Base-by-base conservation (phyloP, 306 rosid species). In the Biancaea sappan region DNA sequence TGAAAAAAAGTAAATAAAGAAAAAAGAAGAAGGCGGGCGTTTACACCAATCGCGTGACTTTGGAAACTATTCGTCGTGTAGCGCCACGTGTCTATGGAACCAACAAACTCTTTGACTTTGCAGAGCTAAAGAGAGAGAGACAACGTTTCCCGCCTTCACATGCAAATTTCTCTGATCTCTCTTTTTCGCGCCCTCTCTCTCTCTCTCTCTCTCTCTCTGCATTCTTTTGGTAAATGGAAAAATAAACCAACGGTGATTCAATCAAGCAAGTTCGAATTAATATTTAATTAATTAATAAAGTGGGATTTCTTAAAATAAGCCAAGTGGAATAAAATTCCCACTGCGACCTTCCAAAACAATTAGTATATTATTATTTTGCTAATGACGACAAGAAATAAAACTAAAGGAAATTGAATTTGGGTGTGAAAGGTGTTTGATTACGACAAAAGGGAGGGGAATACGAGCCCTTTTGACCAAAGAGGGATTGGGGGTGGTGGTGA, bases 31-130 rank as follows among this genome's bases (percentile, higher is more conserved):
- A 18, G 4, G 58, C 8, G 69, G 69, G 53, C 4, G 34, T 63
- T 54, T 79, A 68, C 74, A 63, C 11, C 61, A 72, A 69, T 68
- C 69, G 85, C 85, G 86, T 83, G 89, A 83, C 60, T 25, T 71
- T 67, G 57, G 69, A 76, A 73, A 50, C 75, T 15, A 11, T 28
- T 81, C 66, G 88, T 86, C 87, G 66, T 77, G 72, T 79, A 71
- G 80, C 53, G 50, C 61, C 76, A 43, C 22, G 71, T 74, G 54
- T 74, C 57, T 62, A 58, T 75, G 11, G 61, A 44, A 63, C 85
- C 71, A 86, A 84, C 90, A 66, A 80, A 84, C 89, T 68, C 83
- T 86, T 88, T 88, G 93, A 88, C 90, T 83, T 61, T 81, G 76
- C 73, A 79, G 63, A 2, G 48, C 4, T 1, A 53, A 22, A 22